Percentiles rank a stretch among this genome's conserved stretches.
Evolutionary conservation across 2,329 filamentous ascomycete genomes (phyloP).

Genomic region (Fusarium stilboides): DNA sequence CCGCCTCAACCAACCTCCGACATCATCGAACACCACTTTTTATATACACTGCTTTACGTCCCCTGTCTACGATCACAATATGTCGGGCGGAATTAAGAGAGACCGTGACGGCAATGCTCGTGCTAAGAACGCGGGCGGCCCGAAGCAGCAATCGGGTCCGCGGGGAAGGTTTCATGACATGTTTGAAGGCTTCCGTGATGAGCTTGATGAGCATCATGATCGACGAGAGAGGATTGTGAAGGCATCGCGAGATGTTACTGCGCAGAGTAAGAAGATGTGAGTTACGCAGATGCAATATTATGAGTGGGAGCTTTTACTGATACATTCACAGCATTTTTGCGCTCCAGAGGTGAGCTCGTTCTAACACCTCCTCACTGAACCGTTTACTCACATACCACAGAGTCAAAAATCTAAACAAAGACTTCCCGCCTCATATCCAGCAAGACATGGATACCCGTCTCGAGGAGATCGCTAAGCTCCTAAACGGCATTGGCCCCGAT

Average conservation of each 20-base stretch:
- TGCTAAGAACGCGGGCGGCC: constrained; percentile 54
- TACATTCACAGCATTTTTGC: constrained; percentile 54
- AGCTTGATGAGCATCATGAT: constrained; percentile 95
- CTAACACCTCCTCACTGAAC: background rate
- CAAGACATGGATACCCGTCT: constrained; percentile 80
- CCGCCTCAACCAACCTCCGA: constrained; percentile 41
- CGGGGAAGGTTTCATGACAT: constrained; percentile 74
- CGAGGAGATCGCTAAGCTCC: constrained; percentile 78
- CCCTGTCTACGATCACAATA: constrained; percentile 16
- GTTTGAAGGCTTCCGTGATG: constrained; percentile 88
- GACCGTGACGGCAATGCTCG: constrained; percentile 63
- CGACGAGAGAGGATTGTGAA: constrained; percentile 92
- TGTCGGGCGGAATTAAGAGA: constrained; percentile 38
- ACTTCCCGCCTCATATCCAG: constrained; percentile 77
- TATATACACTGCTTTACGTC: background rate
- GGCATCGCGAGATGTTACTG: constrained; percentile 91
- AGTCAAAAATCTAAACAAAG: constrained; percentile 73
- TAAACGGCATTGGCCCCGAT: constrained; percentile 78
- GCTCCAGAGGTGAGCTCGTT: constrained; percentile 56
- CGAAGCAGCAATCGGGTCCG: constrained; percentile 52
- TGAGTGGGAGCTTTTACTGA: constrained; percentile 11
- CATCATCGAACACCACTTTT: constrained; percentile 39
- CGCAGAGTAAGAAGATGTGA: constrained; percentile 96
- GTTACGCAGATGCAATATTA: constrained; percentile 29
- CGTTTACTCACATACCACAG: constrained; percentile 59